Evolutionary conservation across 139 green algal species (phyloP).

Genomic region (Zygnema circumcarinatum): DNA sequence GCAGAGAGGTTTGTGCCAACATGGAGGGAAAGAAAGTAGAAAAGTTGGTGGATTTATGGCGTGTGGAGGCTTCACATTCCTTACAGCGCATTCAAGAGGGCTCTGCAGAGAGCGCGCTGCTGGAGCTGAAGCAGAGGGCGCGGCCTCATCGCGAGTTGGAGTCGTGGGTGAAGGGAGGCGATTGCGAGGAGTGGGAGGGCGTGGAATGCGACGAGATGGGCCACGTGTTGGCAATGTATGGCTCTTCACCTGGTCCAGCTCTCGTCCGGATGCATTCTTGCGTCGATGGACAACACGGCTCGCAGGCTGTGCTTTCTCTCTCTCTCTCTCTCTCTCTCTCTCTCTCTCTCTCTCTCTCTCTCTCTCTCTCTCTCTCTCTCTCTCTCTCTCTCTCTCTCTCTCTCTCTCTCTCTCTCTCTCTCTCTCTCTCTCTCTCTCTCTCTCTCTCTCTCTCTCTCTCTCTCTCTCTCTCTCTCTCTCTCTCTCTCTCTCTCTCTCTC

Average conservation of each 20-base stretch:
- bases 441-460: too few species aligned
- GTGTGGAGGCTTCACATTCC: too few species aligned
- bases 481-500: too few species aligned
- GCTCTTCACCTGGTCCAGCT: not conserved
- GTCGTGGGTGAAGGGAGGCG: not conserved
- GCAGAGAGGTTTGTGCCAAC: too few species aligned
- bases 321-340: constrained; percentile 19
- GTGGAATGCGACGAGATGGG: not conserved
- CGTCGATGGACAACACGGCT: not conserved
- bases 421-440: too few species aligned
- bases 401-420: constrained; percentile 19
- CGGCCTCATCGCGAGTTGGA: too few species aligned
- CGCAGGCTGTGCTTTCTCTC: not conserved
- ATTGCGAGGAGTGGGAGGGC: not conserved
- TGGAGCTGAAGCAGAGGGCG: too few species aligned
- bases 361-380: constrained; percentile 19
- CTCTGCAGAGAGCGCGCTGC: too few species aligned
- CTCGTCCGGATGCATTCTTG: not conserved
- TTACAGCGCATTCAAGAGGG: too few species aligned
- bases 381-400: constrained; percentile 19
- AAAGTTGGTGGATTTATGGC: too few species aligned
- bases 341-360: constrained; percentile 19
- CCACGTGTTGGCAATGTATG: not conserved
- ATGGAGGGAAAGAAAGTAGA: too few species aligned
- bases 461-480: too few species aligned